Percentiles rank a stretch among this genome's conserved stretches.
Conservation (phyloP, 73 alveolate species). For the Symbiodinium pilosum region DNA sequence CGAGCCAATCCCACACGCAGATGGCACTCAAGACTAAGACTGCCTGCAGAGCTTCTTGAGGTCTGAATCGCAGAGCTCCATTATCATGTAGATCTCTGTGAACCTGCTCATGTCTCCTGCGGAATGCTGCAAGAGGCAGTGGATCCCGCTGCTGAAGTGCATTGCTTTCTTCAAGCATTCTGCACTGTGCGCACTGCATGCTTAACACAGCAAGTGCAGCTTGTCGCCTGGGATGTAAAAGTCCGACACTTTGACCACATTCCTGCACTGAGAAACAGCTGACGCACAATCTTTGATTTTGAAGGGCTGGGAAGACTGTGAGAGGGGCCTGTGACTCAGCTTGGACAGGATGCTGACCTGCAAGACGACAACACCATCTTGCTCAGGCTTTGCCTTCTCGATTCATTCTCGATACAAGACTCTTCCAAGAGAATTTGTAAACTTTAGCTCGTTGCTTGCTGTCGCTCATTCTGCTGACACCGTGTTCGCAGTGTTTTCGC, state of each 20-base stretch:
- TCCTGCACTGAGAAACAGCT: background rate
- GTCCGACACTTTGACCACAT: constrained; percentile 85
- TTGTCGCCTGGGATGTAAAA: constrained; percentile 58
- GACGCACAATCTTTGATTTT: background rate
- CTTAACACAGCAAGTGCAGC: too few relatives aligned
- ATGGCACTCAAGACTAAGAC: too few relatives aligned
- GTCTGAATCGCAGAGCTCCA: constrained; percentile 97
- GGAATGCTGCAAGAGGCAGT: background rate
- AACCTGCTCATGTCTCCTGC: constrained; percentile 59
- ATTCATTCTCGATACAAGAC: too few relatives aligned
- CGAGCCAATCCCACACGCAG: too few relatives aligned
- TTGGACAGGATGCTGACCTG: constrained; percentile 85
- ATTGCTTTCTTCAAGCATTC: too few relatives aligned
- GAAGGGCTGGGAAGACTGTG: background rate
- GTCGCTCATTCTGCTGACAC: too few relatives aligned
- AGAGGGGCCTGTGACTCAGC: constrained; percentile 58
- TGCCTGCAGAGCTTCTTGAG: constrained; percentile 96
- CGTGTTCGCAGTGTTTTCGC: too few relatives aligned
- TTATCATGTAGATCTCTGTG: constrained; percentile 96
- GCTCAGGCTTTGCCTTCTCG: background rate
- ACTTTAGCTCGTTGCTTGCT: too few relatives aligned
- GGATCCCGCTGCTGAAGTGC: too few relatives aligned
- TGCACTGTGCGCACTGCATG: too few relatives aligned
- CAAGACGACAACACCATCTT: background rate
- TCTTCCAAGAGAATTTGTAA: too few relatives aligned